Percentiles rank a stretch among this genome's conserved stretches.
Evolutionary conservation across 768 basidiomycete species (phyloP).

Genomic region (Amanita brunnescens): DNA sequence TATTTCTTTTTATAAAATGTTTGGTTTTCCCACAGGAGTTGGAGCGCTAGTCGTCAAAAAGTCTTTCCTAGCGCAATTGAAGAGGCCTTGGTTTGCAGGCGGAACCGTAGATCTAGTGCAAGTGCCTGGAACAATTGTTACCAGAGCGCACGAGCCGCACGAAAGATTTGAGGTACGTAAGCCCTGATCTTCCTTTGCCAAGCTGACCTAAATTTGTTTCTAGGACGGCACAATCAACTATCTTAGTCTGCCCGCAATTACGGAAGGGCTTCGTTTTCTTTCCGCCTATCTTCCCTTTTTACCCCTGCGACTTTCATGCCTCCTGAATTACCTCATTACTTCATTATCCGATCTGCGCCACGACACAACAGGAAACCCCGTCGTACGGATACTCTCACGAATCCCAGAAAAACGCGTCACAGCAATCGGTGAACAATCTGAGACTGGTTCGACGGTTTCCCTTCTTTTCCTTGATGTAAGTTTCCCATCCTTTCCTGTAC

Average conservation of each 20-base stretch:
- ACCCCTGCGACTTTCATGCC: slow-evolving; percentile 62
- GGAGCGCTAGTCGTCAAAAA: slow-evolving; percentile 73
- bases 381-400: slow-evolving; percentile 62
- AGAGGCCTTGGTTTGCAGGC: slow-evolving; percentile 80
- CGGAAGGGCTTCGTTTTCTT: slow-evolving; percentile 69
- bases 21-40: slow-evolving; percentile 79
- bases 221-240: slow-evolving; percentile 87
- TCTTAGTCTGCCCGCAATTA: slow-evolving; percentile 66
- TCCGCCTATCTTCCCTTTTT: slow-evolving; percentile 75
- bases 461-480: slow-evolving; percentile 57
- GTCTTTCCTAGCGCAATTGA: slow-evolving; percentile 48
- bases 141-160: slow-evolving; percentile 45
- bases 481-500: slow-evolving; percentile 8
- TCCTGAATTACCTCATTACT: slow-evolving; percentile 51
- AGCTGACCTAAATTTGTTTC: background rate
- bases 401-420: slow-evolving; percentile 44
- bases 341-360: slow-evolving; percentile 54
- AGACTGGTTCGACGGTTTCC: slow-evolving; percentile 55
- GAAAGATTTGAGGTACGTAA: slow-evolving; percentile 70
- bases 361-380: slow-evolving; percentile 47
- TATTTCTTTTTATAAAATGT: slow-evolving; percentile 86
- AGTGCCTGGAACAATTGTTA: slow-evolving; percentile 66
- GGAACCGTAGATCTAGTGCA: slow-evolving; percentile 79
- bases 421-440: slow-evolving; percentile 55
- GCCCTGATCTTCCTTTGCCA: slow-evolving; percentile 4